Conservation (phyloP, 352 stramenopile genomes). For the Phytophthora litchii region DNA sequence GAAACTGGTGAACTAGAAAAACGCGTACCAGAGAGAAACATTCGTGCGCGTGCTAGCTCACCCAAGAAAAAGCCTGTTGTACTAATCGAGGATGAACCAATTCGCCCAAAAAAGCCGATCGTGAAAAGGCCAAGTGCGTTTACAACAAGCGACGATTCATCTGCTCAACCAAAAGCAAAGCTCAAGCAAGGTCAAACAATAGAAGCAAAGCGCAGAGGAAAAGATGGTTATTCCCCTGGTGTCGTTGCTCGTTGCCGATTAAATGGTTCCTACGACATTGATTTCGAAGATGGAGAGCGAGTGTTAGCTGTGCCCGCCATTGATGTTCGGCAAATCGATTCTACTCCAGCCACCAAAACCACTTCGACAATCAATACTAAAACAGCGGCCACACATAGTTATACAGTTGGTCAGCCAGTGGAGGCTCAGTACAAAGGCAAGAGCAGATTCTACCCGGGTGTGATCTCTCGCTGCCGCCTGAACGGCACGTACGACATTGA, state of each 20-base stretch:
- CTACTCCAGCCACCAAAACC: constrained; percentile 1
- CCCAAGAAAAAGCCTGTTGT: constrained; percentile 43
- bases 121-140: constrained; percentile 33
- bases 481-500: constrained; percentile 82
- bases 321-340: constrained; percentile 4
- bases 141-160: constrained; percentile 50
- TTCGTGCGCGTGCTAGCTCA: constrained; percentile 34
- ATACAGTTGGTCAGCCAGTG: constrained; percentile 54
- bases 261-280: constrained; percentile 81
- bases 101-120: constrained; percentile 44
- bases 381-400: constrained; percentile 2
- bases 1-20: constrained; percentile 69
- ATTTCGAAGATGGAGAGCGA: constrained; percentile 75
- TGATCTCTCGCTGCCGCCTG: constrained; percentile 56
- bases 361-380: background rate
- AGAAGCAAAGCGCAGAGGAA: constrained; percentile 60
- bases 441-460: constrained; percentile 71
- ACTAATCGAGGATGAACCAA: constrained; percentile 54
- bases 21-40: constrained; percentile 37
- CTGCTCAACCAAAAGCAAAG: constrained; percentile 26
- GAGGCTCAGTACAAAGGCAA: constrained; percentile 70
- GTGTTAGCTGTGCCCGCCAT: constrained; percentile 29
- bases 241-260: constrained; percentile 47
- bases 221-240: constrained; percentile 59
- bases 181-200: constrained; percentile 50